Evolutionary conservation across 2,329 filamentous ascomycete genomes (phyloP).

Genomic region (Penicillium sp.): DNA sequence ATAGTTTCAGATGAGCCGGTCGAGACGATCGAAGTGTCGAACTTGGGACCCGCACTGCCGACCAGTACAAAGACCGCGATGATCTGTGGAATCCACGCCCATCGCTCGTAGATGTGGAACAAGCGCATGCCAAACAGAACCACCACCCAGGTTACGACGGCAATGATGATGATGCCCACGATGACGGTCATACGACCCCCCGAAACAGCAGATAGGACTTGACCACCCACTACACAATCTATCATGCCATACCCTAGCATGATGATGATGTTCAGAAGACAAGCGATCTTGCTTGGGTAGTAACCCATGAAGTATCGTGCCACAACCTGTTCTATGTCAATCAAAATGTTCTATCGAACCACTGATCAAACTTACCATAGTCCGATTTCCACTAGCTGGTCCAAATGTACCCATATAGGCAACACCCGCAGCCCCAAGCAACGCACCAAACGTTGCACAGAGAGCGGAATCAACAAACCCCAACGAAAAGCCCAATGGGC

Average conservation of each 20-base stretch:
- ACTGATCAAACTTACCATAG: slow-evolving; percentile 36
- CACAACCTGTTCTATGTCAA: slow-evolving; percentile 29
- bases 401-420: slow-evolving; percentile 45
- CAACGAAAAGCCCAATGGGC: slow-evolving; percentile 41
- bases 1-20: slow-evolving; percentile 14
- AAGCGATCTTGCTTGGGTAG: slow-evolving; percentile 42
- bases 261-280: slow-evolving; percentile 44
- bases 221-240: slow-evolving; percentile 42
- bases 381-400: slow-evolving; percentile 41
- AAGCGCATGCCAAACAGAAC: slow-evolving; percentile 39
- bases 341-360: background rate
- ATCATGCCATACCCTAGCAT: slow-evolving; percentile 45
- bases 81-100: slow-evolving; percentile 42
- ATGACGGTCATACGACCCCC: slow-evolving; percentile 37
- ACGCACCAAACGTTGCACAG: slow-evolving; percentile 37
- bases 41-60: slow-evolving; percentile 40
- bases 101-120: slow-evolving; percentile 44
- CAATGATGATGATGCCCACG: slow-evolving; percentile 38
- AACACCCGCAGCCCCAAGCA: slow-evolving; percentile 35
- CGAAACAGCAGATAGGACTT: slow-evolving; percentile 41
- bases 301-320: slow-evolving; percentile 44
- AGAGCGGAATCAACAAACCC: slow-evolving; percentile 41
- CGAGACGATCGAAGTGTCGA: slow-evolving; percentile 27
- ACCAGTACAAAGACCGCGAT: slow-evolving; percentile 43
- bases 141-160: slow-evolving; percentile 34